phyloP scores from a whole-genome alignment of 2,329 filamentous ascomycete species.

The Penicillium crustosum region DNA sequence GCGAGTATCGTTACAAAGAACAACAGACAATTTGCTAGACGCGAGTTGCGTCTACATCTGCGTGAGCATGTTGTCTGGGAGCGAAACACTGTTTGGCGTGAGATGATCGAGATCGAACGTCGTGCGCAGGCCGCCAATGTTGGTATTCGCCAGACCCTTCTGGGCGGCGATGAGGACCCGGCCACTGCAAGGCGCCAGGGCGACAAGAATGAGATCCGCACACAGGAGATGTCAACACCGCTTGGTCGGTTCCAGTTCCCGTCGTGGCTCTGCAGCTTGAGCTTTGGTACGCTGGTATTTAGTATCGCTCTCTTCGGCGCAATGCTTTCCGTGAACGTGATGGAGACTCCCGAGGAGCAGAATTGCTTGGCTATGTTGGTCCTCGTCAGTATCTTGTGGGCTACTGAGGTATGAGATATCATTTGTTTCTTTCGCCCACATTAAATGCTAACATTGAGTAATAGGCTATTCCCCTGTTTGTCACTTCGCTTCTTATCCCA shows the following conservation, averaged over 20 bases:
- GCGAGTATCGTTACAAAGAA: slow-evolving; percentile 79
- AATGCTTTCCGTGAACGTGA: slow-evolving; percentile 74
- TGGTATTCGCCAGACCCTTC: slow-evolving; percentile 72
- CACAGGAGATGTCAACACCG: slow-evolving; percentile 74
- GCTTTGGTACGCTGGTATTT: slow-evolving; percentile 71
- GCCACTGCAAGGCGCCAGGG: slow-evolving; percentile 74
- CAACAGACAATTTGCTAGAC: slow-evolving; percentile 72
- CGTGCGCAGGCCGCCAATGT: slow-evolving; percentile 92
- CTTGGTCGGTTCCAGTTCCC: slow-evolving; percentile 75
- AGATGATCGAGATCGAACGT: slow-evolving; percentile 97
- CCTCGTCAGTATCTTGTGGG: slow-evolving; percentile 93
- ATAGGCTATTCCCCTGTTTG: slow-evolving; percentile 91
- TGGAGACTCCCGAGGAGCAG: slow-evolving; percentile 86
- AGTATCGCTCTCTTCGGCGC: slow-evolving; percentile 72
- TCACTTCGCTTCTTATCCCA: slow-evolving; percentile 89
- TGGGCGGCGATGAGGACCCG: slow-evolving; percentile 71
- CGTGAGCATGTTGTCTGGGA: slow-evolving; percentile 99
- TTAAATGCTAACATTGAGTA: slow-evolving; percentile 8
- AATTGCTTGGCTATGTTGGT: slow-evolving; percentile 93
- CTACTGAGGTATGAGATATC: slow-evolving; percentile 71
- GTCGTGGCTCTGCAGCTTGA: slow-evolving; percentile 77
- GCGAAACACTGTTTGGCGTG: slow-evolving; percentile 96
- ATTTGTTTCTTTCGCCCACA: background rate
- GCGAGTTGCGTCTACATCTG: slow-evolving; percentile 84
- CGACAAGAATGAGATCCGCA: slow-evolving; percentile 67